Base-by-base conservation (phyloP, 1,284 basidiomycete genomes). In the Gomphus bonarii region DNA sequence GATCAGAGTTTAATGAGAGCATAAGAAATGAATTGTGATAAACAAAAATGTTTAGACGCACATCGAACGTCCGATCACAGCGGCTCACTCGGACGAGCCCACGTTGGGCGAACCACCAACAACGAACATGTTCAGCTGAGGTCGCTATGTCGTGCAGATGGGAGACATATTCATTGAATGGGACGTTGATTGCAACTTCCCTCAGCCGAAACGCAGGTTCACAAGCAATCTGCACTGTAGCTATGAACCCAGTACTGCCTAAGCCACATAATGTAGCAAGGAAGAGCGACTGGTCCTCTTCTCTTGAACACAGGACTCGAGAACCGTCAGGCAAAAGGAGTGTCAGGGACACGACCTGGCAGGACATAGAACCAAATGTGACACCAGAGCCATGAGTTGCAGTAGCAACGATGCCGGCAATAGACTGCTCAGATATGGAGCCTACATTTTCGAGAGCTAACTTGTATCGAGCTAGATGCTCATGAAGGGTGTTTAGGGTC, bases 91-190 rank as follows among this genome's bases (percentile, higher is more conserved):
- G 83, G 57, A 95, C 76, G 42, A 75, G 75, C 60, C 85, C 82
- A n/a, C 84, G 81, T 59, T 90, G 85, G 1, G 94, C 92, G 72
- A 88, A 97, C 94, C 95, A 99, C 89, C 91, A 95, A 33, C 94
- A 77, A 16, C 92, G 78, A 25, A 91, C 89, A 68, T 97, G 93
- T 70, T 98, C 82, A 0, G 88, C 84, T 49, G 80, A 77, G 51
- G 68, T 67, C 36, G 79, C 83, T 64, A 95, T 73, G 8, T 70
- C 61, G 60, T 85, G 79, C 25, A 88, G 66, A 54, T 75, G 69
- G 36, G 71, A 66, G 55, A 87, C 67, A 62, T 84, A 80, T 14
- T 83, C 72, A 51, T 88, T 81, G 63, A 91, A 89, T 25, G 73
- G 65, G 47, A 85, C 70, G 18, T 83, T 79, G 62, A 82, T 80